phyloP scores from a whole-genome alignment of 2,329 filamentous ascomycete species.

The Anthostomella pinea region DNA sequence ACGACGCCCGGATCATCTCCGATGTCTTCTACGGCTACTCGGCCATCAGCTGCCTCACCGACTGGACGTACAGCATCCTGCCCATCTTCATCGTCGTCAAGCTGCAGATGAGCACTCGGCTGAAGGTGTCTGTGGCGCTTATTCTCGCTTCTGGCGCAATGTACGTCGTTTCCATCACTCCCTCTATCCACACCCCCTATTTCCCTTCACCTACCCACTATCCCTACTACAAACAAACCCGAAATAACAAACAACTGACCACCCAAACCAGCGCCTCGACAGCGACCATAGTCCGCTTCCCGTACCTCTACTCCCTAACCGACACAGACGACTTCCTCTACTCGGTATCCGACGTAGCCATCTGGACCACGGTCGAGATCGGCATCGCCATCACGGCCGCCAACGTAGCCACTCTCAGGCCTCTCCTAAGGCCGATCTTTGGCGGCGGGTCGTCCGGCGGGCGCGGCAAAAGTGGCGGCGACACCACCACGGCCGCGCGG shows the following conservation, averaged over 20 bases:
- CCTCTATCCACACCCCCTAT: not conserved
- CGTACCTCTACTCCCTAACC: conserved; percentile 38
- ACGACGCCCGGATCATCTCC: conserved; percentile 25
- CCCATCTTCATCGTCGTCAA: conserved; percentile 41
- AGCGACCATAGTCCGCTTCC: conserved; percentile 42
- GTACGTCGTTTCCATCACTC: conserved; percentile 25
- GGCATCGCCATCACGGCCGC: conserved; percentile 41
- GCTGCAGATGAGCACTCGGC: conserved; percentile 37
- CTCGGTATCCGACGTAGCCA: conserved; percentile 41
- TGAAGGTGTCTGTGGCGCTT: conserved; percentile 35
- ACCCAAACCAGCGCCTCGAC: conserved; percentile 34
- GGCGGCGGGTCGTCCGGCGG: conserved; percentile 11
- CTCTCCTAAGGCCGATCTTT: conserved; percentile 29
- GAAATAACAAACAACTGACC: not conserved
- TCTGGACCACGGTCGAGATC: conserved; percentile 45
- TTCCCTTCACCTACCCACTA: conserved; percentile 2
- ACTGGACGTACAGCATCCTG: conserved; percentile 40
- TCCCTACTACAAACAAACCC: too few species aligned
- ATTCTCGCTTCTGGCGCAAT: conserved; percentile 35
- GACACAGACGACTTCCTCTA: conserved; percentile 41
- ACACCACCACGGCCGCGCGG: conserved; percentile 8
- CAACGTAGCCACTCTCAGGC: conserved; percentile 38
- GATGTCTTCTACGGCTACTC: conserved; percentile 37
- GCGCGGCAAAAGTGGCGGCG: too few species aligned
- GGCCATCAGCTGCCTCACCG: conserved; percentile 36